These are phyloP conservation scores for Dactylonectria estremocensis DNA, from an alignment of 2,329 filamentous ascomycete genomes.

Conservation along the genomic window DNA sequence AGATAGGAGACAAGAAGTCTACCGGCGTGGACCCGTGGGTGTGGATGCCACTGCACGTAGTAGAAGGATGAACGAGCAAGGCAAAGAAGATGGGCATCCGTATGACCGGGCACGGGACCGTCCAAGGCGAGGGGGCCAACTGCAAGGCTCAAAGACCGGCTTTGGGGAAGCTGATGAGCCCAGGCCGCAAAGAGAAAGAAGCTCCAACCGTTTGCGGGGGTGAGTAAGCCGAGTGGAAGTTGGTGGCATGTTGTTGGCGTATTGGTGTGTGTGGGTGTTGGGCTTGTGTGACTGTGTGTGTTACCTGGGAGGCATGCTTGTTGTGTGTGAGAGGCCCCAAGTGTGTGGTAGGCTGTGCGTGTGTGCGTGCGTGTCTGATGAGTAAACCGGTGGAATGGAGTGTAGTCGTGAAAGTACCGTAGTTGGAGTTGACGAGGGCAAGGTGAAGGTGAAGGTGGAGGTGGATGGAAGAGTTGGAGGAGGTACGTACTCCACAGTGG, in stretches of 20 bases:
- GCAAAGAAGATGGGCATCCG: background rate
- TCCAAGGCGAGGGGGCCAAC: constrained; percentile 1
- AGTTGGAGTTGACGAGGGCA: constrained; percentile 17
- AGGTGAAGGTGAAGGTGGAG: background rate
- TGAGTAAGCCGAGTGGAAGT: constrained; percentile 4
- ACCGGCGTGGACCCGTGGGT: background rate
- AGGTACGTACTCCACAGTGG: constrained; percentile 9
- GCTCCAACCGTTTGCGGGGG: constrained; percentile 17
- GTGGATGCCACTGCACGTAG: no score
- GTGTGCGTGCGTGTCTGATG: background rate
- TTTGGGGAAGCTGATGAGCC: constrained; percentile 23
- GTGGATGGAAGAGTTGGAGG: constrained; percentile 23
- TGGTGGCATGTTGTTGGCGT: constrained; percentile 5
- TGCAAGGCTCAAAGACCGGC: constrained; percentile 16
- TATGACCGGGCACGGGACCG: background rate
- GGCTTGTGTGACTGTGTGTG: background rate
- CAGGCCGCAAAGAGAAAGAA: constrained; percentile 6
- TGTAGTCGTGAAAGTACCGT: background rate
- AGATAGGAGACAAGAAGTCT: constrained; percentile 22
- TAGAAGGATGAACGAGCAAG: background rate
- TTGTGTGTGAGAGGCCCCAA: constrained; percentile 4
- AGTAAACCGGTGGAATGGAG: constrained; percentile 14
- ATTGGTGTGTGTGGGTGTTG: background rate
- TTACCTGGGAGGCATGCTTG: background rate
- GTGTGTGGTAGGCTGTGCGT: background rate